A percentile compares a stretch with the other conserved stretches of the same genome.
These are phyloP conservation scores for Exophiala calicioides DNA, from an alignment of 2,329 filamentous ascomycete species.

Conservation along the genomic window DNA sequence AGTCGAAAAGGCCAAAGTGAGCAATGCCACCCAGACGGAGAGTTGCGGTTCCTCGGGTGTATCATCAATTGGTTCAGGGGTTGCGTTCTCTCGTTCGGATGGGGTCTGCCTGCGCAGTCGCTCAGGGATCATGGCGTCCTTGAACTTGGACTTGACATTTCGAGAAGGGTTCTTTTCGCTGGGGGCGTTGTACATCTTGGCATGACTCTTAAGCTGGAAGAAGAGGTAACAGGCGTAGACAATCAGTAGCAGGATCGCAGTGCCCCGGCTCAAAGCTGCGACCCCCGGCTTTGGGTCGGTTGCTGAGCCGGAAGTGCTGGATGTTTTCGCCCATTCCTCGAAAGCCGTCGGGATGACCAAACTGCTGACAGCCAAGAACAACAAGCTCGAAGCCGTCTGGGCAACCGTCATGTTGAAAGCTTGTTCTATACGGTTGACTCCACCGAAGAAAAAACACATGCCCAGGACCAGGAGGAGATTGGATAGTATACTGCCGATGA, in stretches of 20 bases:
- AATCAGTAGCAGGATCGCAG: conserved; percentile 76
- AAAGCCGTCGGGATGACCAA: conserved; percentile 92
- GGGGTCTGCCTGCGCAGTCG: conserved; percentile 23
- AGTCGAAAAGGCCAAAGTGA: conserved; percentile 71
- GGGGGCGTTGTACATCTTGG: conserved; percentile 74
- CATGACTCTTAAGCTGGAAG: conserved; percentile 89
- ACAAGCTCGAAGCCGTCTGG: conserved; percentile 79
- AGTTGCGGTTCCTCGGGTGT: conserved; percentile 75
- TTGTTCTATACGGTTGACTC: conserved; percentile 75
- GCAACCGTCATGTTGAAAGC: conserved; percentile 91
- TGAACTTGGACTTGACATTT: conserved; percentile 27
- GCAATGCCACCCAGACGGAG: conserved; percentile 69
- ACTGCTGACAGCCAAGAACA: conserved; percentile 75
- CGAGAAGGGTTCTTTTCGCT: conserved; percentile 73
- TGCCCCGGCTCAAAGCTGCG: conserved; percentile 33
- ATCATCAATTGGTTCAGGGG: conserved; percentile 52
- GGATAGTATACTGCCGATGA: conserved; percentile 88
- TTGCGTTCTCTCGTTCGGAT: conserved; percentile 2
- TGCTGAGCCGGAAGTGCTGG: conserved; percentile 7
- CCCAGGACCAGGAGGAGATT: conserved; percentile 87
- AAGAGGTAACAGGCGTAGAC: conserved; percentile 82
- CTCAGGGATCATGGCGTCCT: conserved; percentile 30
- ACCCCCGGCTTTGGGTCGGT: conserved; percentile 27
- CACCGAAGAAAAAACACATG: conserved; percentile 90
- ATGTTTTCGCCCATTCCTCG: conserved; percentile 55